A percentile compares a stretch with the other conserved stretches of the same genome.
These are phyloP conservation scores for Closterium sp. DNA, from an alignment of 139 green algal species.

Conservation along the genomic window DNA sequence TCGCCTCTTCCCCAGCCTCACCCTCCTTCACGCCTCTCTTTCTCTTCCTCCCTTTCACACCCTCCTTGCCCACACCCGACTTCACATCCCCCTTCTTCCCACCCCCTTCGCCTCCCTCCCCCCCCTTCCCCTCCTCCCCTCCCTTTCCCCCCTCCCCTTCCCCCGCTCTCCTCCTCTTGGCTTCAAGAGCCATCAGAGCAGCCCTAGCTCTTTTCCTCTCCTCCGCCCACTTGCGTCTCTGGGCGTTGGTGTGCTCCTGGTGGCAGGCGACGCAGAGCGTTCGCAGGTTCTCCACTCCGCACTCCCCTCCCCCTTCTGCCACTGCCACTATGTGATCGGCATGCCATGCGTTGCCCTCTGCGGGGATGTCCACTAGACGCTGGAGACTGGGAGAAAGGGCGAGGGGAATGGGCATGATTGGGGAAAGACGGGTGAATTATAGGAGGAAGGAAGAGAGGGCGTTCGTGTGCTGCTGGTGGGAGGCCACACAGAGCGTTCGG, in stretches of 20 bases:
- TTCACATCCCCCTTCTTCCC: background rate
- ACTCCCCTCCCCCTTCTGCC: background rate
- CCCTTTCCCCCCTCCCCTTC: background rate
- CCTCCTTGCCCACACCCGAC: background rate
- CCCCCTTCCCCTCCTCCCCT: background rate
- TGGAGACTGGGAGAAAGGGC: background rate
- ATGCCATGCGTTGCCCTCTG: background rate
- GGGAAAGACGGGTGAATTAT: no score
- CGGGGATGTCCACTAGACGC: background rate
- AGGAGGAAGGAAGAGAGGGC: no score
- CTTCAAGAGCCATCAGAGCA: background rate
- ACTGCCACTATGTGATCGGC: conserved; percentile 55
- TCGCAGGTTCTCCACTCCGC: conserved; percentile 18
- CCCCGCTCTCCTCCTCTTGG: background rate
- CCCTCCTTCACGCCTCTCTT: background rate
- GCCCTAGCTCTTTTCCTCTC: background rate
- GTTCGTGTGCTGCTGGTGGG: no score
- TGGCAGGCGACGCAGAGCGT: conserved; percentile 18
- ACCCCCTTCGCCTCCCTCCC: background rate
- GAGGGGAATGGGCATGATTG: no score
- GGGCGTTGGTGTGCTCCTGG: background rate
- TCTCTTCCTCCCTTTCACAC: background rate
- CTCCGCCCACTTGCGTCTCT: conserved; percentile 14
- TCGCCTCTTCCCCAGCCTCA: no score
- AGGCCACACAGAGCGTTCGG: conserved; percentile 20